Evolutionary conservation across 768 basidiomycete genomes (phyloP).

Genomic region (Chiua virens): DNA sequence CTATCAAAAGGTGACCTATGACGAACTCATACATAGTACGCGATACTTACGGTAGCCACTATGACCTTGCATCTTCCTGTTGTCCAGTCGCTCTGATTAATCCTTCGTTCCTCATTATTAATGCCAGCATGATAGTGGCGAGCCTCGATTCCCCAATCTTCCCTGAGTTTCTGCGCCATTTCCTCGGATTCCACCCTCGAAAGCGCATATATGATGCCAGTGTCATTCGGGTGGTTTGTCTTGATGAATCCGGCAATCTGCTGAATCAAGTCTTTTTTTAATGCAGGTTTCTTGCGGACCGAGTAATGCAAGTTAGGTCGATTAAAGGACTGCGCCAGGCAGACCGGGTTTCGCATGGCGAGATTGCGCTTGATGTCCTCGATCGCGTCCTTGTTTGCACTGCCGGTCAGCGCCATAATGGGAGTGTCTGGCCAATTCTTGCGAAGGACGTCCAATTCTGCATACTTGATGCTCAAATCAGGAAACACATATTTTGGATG

Average conservation of each 20-base stretch:
- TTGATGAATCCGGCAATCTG: slow-evolving; percentile 74
- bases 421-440: slow-evolving; percentile 76
- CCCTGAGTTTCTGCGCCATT: slow-evolving; percentile 65
- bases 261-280: slow-evolving; percentile 43
- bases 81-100: slow-evolving; percentile 74
- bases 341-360: slow-evolving; percentile 54
- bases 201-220: slow-evolving; percentile 86
- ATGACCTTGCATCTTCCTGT: slow-evolving; percentile 71
- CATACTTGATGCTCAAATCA: slow-evolving; percentile 51
- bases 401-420: slow-evolving; percentile 96
- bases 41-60: slow-evolving; percentile 77
- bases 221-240: slow-evolving; percentile 51
- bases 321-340: slow-evolving; percentile 84
- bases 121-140: slow-evolving; percentile 88
- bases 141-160: slow-evolving; percentile 58
- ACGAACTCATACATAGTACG: not conserved
- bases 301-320: slow-evolving; percentile 87
- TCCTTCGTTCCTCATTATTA: slow-evolving; percentile 56
- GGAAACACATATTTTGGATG: not conserved
- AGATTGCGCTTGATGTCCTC: slow-evolving; percentile 78
- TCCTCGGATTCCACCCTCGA: slow-evolving; percentile 76
- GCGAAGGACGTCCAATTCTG: slow-evolving; percentile 64
- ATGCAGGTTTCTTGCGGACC: slow-evolving; percentile 49
- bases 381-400: slow-evolving; percentile 77
- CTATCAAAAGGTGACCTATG: slow-evolving; percentile 37